These are phyloP conservation scores for Amphicarpaea edgeworthii DNA, from an alignment of 306 rosid genomes.

Conservation along the genomic window DNA sequence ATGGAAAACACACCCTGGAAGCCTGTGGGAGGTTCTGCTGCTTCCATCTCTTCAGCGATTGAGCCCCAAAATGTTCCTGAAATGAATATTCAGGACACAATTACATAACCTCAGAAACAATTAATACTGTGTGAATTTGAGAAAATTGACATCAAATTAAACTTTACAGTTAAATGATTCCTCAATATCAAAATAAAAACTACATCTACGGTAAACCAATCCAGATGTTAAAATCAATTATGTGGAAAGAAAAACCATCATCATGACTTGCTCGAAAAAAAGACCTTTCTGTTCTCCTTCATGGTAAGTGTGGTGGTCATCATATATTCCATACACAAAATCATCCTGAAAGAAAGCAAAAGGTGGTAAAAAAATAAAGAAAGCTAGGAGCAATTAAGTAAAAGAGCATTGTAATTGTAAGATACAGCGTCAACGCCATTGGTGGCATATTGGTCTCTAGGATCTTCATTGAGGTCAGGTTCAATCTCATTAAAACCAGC, in stretches of 20 bases:
- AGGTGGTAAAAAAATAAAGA: not conserved
- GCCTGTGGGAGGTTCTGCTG: conserved; percentile 87
- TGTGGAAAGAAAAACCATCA: too few species aligned
- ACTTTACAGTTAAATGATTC: too few species aligned
- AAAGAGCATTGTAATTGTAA: not conserved
- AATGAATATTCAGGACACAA: conserved; percentile 22
- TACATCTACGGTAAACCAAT: too few species aligned
- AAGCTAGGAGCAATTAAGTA: too few species aligned
- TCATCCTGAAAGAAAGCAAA: conserved; percentile 70
- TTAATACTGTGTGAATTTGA: not conserved
- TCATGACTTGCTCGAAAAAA: too few species aligned
- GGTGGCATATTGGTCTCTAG: conserved; percentile 63
- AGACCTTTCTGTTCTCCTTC: conserved; percentile 73
- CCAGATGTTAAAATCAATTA: too few species aligned
- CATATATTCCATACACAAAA: conserved; percentile 74
- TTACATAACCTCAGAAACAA: too few species aligned
- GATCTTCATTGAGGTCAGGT: conserved; percentile 90
- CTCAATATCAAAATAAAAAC: too few species aligned
- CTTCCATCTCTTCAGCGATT: conserved; percentile 61
- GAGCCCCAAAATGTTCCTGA: conserved; percentile 85
- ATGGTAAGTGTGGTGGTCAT: conserved; percentile 81
- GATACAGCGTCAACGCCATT: conserved; percentile 67
- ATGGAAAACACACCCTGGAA: conserved; percentile 72
- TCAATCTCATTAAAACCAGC: conserved; percentile 79
- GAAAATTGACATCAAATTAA: too few species aligned